Conservation (phyloP, 176 grass and related monocot species). For the Cocos nucifera region DNA sequence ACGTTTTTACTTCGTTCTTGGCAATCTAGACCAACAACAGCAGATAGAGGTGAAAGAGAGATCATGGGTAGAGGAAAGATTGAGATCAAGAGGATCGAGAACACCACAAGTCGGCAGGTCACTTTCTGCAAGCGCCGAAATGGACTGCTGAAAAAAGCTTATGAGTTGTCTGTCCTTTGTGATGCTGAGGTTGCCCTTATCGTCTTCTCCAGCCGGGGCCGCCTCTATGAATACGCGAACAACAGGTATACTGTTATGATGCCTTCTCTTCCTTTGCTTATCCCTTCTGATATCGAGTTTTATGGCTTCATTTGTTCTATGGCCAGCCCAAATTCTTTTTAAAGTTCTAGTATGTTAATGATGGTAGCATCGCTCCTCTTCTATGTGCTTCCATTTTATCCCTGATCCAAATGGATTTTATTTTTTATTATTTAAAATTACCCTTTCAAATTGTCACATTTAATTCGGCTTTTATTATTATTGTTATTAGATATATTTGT, state of each 20-base stretch:
- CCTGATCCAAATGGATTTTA: too few species aligned
- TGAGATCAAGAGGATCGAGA: conserved; percentile 54
- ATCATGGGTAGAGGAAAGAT: conserved; percentile 52
- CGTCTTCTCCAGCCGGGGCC: conserved; percentile 39
- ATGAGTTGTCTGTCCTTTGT: conserved; percentile 40
- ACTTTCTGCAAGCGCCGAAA: conserved; percentile 53
- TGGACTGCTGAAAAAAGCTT: conserved; percentile 44
- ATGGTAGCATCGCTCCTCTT: conserved; percentile 1
- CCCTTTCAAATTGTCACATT: too few species aligned
- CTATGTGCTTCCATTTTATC: not conserved
- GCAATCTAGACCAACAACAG: not conserved
- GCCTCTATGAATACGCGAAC: conserved; percentile 47
- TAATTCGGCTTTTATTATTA: too few species aligned
- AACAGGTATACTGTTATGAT: conserved; percentile 18
- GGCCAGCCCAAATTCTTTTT: too few species aligned
- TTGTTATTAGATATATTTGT: too few species aligned
- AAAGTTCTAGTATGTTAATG: too few species aligned
- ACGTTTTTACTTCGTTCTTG: too few species aligned
- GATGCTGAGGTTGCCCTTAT: conserved; percentile 45
- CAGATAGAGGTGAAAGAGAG: not conserved
- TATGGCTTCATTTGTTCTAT: too few species aligned
- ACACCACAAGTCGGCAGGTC: conserved; percentile 45
- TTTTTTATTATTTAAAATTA: too few species aligned
- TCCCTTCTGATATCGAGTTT: not conserved
- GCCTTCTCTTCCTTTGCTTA: not conserved